phyloP scores from a whole-genome alignment of 225 moss, liverwort and hornwort species.

The Marchantia polymorpha region DNA sequence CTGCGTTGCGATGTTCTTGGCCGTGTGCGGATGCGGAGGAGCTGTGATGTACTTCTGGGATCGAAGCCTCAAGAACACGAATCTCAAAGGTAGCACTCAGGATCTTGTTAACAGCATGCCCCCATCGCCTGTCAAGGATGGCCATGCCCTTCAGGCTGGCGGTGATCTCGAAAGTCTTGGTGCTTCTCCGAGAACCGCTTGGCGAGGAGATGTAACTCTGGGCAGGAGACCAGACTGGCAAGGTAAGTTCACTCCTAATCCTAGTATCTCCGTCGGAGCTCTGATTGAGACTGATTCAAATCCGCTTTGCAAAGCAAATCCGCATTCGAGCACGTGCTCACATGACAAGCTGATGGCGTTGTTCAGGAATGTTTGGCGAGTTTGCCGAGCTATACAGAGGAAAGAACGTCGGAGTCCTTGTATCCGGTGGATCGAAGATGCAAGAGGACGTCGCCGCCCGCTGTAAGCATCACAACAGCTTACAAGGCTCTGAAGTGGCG shows the following conservation, averaged over 20 bases:
- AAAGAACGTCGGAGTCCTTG: constrained; percentile 35
- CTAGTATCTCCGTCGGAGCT: neutral
- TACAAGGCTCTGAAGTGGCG: neutral
- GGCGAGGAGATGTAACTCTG: constrained; percentile 21
- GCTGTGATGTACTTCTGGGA: constrained; percentile 18
- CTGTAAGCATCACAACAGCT: constrained; percentile 23
- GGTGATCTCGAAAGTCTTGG: too few species aligned
- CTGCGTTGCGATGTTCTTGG: neutral
- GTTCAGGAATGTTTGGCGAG: constrained; percentile 23
- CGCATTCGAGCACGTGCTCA: too few species aligned
- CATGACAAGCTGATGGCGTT: neutral
- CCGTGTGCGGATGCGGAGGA: constrained; percentile 12
- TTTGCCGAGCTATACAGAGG: neutral
- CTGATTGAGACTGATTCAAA: neutral
- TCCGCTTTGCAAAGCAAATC: neutral
- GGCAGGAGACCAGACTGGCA: constrained; percentile 37
- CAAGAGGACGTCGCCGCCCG: constrained; percentile 27
- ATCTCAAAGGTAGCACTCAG: neutral
- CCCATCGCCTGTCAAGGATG: too few species aligned
- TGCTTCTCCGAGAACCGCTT: neutral
- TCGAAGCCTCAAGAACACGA: neutral
- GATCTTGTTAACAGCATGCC: neutral
- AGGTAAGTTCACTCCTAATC: constrained; percentile 9
- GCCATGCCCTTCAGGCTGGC: neutral
- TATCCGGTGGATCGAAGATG: constrained; percentile 23